Conservation (phyloP, 1,139 yeast species). For the Kurtzmaniella quercitrusa region DNA sequence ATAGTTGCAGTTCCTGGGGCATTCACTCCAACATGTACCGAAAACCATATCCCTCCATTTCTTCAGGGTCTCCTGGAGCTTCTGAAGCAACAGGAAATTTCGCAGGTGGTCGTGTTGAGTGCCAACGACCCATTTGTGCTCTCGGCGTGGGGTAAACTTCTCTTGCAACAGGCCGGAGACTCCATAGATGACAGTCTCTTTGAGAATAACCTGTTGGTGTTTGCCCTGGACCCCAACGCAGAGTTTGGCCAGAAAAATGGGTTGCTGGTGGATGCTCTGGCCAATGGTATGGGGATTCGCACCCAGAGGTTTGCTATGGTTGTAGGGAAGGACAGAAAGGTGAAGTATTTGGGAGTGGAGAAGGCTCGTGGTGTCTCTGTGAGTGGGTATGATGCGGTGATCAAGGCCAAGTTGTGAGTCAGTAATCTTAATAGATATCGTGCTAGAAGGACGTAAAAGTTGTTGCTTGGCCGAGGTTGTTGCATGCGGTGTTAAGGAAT, state of each 20-base stretch:
- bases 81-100: constrained; percentile 17
- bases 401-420: constrained; percentile 9
- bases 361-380: constrained; percentile 53
- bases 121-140: constrained; percentile 28
- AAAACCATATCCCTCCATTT: constrained; percentile 26
- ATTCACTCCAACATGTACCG: constrained; percentile 29
- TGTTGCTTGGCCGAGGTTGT: no score
- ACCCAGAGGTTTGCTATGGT: constrained; percentile 18
- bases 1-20: constrained; percentile 29
- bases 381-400: constrained; percentile 16
- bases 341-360: constrained; percentile 26
- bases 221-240: constrained; percentile 25
- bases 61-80: constrained; percentile 17
- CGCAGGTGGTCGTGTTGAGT: constrained; percentile 19
- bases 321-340: constrained; percentile 13
- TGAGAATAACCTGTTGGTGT: constrained; percentile 18
- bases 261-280: constrained; percentile 20
- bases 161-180: constrained; percentile 14
- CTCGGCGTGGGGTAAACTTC: constrained; percentile 29
- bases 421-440: constrained; percentile 1
- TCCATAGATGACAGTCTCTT: not conserved
- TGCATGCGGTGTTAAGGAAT: no score
- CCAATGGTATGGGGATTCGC: constrained; percentile 17
- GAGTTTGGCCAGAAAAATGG: constrained; percentile 17
- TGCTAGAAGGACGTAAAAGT: no score